These are phyloP conservation scores for Cutaneotrichosporon sp. DNA, from an alignment of 1,284 basidiomycete species.

Conservation along the genomic window DNA sequence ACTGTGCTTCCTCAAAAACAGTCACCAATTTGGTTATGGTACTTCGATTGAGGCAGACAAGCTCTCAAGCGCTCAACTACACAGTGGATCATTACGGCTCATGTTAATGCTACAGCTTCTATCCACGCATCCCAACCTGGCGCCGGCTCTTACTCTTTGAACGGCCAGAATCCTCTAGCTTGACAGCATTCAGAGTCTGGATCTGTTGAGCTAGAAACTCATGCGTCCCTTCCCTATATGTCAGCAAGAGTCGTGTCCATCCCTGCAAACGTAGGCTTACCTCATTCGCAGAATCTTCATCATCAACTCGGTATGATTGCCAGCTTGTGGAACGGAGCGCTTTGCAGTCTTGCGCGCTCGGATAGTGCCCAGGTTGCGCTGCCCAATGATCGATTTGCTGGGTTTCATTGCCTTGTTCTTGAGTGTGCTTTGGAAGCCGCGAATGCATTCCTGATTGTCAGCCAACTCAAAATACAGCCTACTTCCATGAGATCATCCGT, in stretches of 20 bases:
- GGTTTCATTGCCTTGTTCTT: conserved; percentile 74
- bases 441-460: conserved; percentile 70
- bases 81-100: conserved; percentile 5
- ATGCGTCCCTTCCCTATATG: conserved; percentile 67
- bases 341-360: conserved; percentile 92
- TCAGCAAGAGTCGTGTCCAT: neutral
- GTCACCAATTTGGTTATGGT: too few species aligned
- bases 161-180: conserved; percentile 21
- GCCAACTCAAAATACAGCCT: conserved; percentile 26
- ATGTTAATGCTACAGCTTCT: conserved; percentile 11
- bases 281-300: conserved; percentile 90
- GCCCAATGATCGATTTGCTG: conserved; percentile 83
- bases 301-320: conserved; percentile 76
- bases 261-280: conserved; percentile 55
- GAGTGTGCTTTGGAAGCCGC: conserved; percentile 71
- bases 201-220: conserved; percentile 89
- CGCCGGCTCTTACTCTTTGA: conserved; percentile 3
- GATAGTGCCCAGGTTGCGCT: conserved; percentile 89
- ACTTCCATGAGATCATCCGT: conserved; percentile 88
- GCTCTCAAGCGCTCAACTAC: neutral
- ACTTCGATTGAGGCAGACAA: too few species aligned
- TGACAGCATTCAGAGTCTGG: conserved; percentile 44
- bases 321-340: conserved; percentile 65
- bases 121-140: neutral
- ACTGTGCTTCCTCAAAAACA: neutral